Evolutionary conservation across 2,329 filamentous ascomycete species (phyloP), one percentile per base, ranked within the genome.

Genomic region (Colletotrichum tabaci): DNA sequence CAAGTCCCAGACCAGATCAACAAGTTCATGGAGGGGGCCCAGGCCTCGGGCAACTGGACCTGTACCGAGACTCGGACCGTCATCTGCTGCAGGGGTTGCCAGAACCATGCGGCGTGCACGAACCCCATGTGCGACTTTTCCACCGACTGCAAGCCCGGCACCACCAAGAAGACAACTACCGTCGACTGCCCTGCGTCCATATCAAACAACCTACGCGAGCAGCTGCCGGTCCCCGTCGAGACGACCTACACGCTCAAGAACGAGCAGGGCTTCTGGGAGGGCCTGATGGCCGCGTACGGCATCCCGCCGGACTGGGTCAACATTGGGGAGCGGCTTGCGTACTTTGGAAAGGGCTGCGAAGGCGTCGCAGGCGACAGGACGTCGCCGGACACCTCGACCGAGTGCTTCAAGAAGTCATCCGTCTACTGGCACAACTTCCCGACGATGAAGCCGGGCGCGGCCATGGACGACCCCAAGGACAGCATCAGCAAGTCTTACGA

Each of bases 1-100:
- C 58, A 61, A 61, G 46, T 61, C 58, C 23, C 58, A 50, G 42
- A 47, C 58, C 58, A 61, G 58, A 61, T 61, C 58, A 61, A 61
- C 58, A 50, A 30, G 58, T 61, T 47, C 58, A 61, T 61, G 42
- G 46, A 50, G 46, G 58, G 58, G 42, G 58, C 58, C 23, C 58
- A 61, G 46, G 58, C 58, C 42, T 61, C 58, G n/a, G 58, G 58
- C 42, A 61, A 61, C 42, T 61, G 42, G 42, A 50, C 58, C 58
- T 61, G 42, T 50, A 61, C 58, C 42, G 42, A 61, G 58, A 47
- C 42, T 61, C 23, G 30, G 58, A 61, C 42, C 42, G 58, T 61
- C 7, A 61, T 47, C 46, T 61, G 58, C 58, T 61, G 58, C 58
- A 47, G 42, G 30, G 58, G 46, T 47, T 61, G 58, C 46, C 23